Base-by-base conservation (phyloP, 495 filamentous ascomycete genomes). In the Hypoxylon cercidicola region DNA sequence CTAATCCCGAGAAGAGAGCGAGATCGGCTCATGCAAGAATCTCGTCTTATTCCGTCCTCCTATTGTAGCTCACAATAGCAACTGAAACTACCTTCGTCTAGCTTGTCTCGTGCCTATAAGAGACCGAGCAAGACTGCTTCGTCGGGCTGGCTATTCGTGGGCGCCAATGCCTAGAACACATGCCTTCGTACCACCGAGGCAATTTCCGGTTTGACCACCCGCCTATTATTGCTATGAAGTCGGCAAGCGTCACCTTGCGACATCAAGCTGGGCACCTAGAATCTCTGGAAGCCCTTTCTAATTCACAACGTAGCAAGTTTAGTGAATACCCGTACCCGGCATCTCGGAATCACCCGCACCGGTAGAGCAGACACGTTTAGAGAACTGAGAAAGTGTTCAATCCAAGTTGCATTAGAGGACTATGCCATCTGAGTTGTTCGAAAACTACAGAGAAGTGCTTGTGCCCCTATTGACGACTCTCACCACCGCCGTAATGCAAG, bases 321-420 rank as follows among this genome's bases (percentile, higher is more conserved):
- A 30, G 21, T 40, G 35, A 49, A 1, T 7, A 21, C 43, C 21
- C 1, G 13, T 25, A 23, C 23, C 34, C 21, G 53, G 44, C 34
- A 21, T 18, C 21, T 30, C 10, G 5, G 9, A 21, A 55, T 28
- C 20, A 44, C 40, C 30, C 16, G 5, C n/a, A 16, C n/a, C 32
- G 62, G 1, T 10, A 59, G 34, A 18, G 30, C n/a, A 25, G 19
- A 30, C 18, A 21, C 25, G 16, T 35, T 49, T 3, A 15, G 11
- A 45, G 21, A 51, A 51, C 46, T 44, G 47, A 52, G 25, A 45
- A 41, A 34, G 4, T 47, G 44, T 18, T 21, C 6, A 50, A 67
- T 51, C 56, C 41, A 40, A 41, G 25, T 53, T 52, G 52, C 50
- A 56, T 66, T 62, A 28, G 46, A 44, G 47, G 52, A 50, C 51